A percentile compares a stretch with the other conserved stretches of the same genome.
These are phyloP conservation scores for Andrographis paniculata DNA, from an alignment of 305 asterid species.

Conservation along the genomic window DNA sequence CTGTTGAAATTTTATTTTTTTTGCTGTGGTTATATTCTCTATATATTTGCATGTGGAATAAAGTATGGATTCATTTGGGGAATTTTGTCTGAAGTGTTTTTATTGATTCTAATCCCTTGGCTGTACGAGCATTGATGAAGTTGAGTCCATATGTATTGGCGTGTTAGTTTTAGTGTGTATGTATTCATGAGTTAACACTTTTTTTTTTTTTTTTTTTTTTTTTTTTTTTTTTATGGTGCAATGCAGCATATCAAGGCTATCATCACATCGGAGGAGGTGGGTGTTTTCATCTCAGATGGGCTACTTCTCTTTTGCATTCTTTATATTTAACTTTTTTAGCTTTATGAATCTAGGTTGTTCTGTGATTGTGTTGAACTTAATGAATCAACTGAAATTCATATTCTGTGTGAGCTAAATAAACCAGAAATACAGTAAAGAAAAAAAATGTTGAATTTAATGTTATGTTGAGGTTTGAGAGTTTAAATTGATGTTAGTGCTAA, in stretches of 20 bases:
- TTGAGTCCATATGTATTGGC: too few relatives aligned
- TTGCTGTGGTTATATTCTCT: neutral
- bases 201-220: too few relatives aligned
- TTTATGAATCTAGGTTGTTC: constrained; percentile 1
- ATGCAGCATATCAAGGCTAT: constrained; percentile 97
- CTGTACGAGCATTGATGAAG: too few relatives aligned
- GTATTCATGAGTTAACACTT: neutral
- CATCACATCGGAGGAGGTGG: constrained; percentile 83
- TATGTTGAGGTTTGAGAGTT: too few relatives aligned
- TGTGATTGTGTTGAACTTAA: constrained; percentile 5
- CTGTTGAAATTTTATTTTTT: neutral
- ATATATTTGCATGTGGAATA: neutral
- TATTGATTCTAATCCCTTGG: neutral
- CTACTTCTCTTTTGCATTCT: neutral
- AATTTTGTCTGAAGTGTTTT: neutral
- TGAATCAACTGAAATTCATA: neutral
- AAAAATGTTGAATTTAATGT: neutral
- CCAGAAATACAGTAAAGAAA: constrained; percentile 1
- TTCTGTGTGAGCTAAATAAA: neutral
- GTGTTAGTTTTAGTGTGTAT: too few relatives aligned
- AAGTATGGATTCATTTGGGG: too few relatives aligned
- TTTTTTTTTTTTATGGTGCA: constrained; percentile 11
- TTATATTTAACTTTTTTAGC: neutral
- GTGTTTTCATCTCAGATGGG: constrained; percentile 8
- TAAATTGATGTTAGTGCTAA: too few relatives aligned